Evolutionary conservation across 768 basidiomycete genomes (phyloP), one percentile per base, ranked within the genome.

Genomic region (Tylopilus sp.): DNA sequence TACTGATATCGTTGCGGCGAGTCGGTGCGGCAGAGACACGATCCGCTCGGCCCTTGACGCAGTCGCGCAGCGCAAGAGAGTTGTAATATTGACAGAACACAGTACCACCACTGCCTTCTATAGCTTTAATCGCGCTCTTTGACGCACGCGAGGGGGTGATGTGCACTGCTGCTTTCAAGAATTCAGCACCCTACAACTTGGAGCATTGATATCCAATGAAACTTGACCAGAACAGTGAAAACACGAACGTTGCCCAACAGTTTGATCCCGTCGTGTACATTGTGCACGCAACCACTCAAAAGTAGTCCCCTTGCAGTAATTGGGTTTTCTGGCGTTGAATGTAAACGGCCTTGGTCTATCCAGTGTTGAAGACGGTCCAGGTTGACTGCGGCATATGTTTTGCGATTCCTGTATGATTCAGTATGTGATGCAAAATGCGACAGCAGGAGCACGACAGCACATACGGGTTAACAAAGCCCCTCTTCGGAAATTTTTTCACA

Each of bases 31-130:
- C 94, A 48, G 81, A 75, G 51, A 78, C 72, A 49, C 85, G 80
- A 64, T 93, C 89, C 19, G 78, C 81, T 28, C 83, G 78, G 6
- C 84, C 85, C 59, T 88, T 83, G 56, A 92, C 70, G 56, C 83
- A 87, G 61, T 93, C 90, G 33, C 84, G 81, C 44, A 98, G 79
- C 1, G 90, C 86, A 30, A 97, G 78, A 19, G 80, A 71, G 71
- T 98, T 98, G 74, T 96, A 93, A 69, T 90, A 96, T 65, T 91
- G 87, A 74, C 93, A 94, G 42, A 87, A 83, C 31, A 98, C 83
- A 44, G 82, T 81, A 24, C 96, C 96, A 22, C 94, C 92, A 11
- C 75, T 78, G 17, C 75, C 74, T 67, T 98, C 92, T 50, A 99
- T 84, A 0, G 93, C 90, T 48, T 78, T 67, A 52, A 98, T 91